Base-by-base conservation (phyloP, 2,329 filamentous ascomycete species). In the Rutstroemia sp. region DNA sequence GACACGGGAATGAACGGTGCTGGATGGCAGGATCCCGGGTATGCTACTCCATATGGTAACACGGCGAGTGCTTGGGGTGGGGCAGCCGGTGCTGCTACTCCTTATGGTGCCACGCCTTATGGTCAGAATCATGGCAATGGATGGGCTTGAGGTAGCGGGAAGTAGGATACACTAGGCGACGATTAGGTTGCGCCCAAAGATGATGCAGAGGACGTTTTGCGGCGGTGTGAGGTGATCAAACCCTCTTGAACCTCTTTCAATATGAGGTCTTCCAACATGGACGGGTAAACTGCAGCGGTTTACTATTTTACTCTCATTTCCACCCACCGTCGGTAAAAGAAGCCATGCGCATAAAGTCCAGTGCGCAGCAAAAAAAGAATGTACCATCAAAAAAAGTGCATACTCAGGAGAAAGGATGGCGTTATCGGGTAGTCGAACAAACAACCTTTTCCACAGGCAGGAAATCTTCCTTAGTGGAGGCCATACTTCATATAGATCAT, bases 61-160 rank as follows among this genome's bases (percentile, higher is more conserved):
- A 81, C 80, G 23, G 75, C 80, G 59, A 87, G 81, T 66, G 75
- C 81, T 17, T 92, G 88, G 81, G 86, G 86, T 17, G 82, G 76
- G 38, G 80, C 75, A 8, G 73, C 73, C 30, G 80, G 75, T 16
- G 74, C 73, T 19, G 73, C 77, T 53, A 83, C 80, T 21, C 79
- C 80, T 5, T 83, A 80, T 64, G 80, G 80, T 42, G 79, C 79
- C 27, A 84, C 81, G 10, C 80, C 82, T 9, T 86, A 86, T 65
- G 82, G 82, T 42, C 53, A 55, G 19, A 21, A 21, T 44, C 23
- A 30, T 42, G 54, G 54, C 6, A 64, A 61, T 48, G 67, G 64
- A 39, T 69, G 66, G 67, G 57, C 60, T 49, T 65, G 58, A 55
- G 27, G 19, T 21, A 37, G 41, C 10, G 19, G 27, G 30, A 39